Evolutionary conservation across 257 asterid genomes (phyloP).

Genomic region (Marsdenia floribunda): DNA sequence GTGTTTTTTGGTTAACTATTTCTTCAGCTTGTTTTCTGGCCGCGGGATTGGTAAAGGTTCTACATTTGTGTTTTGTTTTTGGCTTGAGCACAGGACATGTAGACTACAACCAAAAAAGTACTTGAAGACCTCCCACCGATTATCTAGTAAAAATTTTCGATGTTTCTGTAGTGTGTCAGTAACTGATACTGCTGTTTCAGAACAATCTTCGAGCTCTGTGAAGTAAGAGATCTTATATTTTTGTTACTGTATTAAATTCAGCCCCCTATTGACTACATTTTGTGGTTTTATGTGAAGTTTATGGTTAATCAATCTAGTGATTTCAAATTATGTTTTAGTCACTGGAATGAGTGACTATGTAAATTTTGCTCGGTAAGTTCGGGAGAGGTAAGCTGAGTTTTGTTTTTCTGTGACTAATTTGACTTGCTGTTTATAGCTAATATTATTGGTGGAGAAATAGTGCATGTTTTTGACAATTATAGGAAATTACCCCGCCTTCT

Average conservation of each 20-base stretch:
- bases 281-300: not conserved
- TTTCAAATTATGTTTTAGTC: not conserved
- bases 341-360: not conserved
- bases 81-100: constrained; percentile 31
- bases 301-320: not conserved
- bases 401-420: not conserved
- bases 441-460: too few relatives aligned
- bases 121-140: constrained; percentile 29
- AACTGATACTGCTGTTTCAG: constrained; percentile 51
- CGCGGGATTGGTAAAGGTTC: not conserved
- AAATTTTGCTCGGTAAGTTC: not conserved
- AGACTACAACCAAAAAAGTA: constrained; percentile 29
- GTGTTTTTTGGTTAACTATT: not conserved
- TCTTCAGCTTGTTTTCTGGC: not conserved
- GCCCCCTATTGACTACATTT: not conserved
- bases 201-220: constrained; percentile 39
- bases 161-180: constrained; percentile 53
- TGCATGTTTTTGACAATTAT: not conserved
- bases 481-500: too few relatives aligned
- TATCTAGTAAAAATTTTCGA: constrained; percentile 29
- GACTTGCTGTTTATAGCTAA: not conserved
- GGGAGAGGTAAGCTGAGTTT: not conserved
- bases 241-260: not conserved
- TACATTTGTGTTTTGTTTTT: not conserved
- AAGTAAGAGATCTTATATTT: constrained; percentile 31